These are phyloP conservation scores for Penicillium sclerotigenum DNA, from an alignment of 2,329 filamentous ascomycete species.

Conservation along the genomic window DNA sequence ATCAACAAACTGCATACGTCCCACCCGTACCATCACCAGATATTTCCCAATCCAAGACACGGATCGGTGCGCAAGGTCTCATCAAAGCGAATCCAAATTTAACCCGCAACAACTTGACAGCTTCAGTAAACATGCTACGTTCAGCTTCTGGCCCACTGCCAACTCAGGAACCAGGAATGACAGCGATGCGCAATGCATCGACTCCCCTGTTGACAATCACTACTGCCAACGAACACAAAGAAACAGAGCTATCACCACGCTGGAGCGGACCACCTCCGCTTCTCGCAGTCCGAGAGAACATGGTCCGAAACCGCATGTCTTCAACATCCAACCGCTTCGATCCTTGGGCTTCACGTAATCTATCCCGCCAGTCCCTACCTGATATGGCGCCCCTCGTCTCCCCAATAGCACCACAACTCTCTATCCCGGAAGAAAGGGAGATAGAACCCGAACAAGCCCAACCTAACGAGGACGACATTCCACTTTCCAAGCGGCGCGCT, in stretches of 20 bases:
- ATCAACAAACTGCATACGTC: constrained; percentile 14
- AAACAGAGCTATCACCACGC: constrained; percentile 18
- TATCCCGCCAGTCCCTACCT: constrained; percentile 27
- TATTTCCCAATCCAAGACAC: constrained; percentile 6
- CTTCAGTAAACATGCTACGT: constrained; percentile 7
- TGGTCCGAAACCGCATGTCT: constrained; percentile 44
- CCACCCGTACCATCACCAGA: constrained; percentile 7
- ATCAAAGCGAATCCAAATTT: constrained; percentile 3
- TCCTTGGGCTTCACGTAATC: constrained; percentile 29
- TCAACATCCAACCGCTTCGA: constrained; percentile 36
- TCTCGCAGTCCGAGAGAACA: constrained; percentile 54
- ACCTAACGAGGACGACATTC: constrained; percentile 61
- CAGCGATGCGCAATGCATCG: constrained; percentile 15
- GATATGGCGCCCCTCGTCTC: constrained; percentile 17
- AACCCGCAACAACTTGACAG: constrained; percentile 15
- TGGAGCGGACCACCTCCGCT: constrained; percentile 45
- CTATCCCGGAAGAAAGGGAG: constrained; percentile 26
- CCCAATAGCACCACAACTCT: constrained; percentile 15
- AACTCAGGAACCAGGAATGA: not conserved
- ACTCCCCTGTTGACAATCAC: constrained; percentile 23
- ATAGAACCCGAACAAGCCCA: not conserved
- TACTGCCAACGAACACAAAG: constrained; percentile 12
- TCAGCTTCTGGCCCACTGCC: not conserved
- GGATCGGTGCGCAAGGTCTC: constrained; percentile 6
- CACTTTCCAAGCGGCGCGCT: constrained; percentile 64